Base-by-base conservation (phyloP, 2,329 filamentous ascomycete species). In the Salinomyces thailandicus region DNA sequence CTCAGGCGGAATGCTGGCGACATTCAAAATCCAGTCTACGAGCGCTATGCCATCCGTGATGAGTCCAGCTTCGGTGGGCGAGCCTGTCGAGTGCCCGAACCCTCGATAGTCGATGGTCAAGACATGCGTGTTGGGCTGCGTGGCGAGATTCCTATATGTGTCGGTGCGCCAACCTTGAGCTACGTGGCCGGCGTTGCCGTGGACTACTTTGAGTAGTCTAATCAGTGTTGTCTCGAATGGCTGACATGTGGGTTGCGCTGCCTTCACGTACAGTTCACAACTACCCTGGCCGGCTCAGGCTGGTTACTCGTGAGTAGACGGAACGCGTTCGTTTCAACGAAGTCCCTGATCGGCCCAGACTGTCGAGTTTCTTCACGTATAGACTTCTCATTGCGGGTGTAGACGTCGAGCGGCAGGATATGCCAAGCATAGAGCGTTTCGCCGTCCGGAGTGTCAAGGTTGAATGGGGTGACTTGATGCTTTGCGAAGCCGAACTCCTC, bases 101-200 rank as follows among this genome's bases (percentile, higher is more conserved):
- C 87, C 87, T 13, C 87, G 81, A 61, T 95, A 95, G 65, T 94
- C 86, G 50, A 94, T 77, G 26, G 85, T 75, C n/a, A 95, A 67
- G 30, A 94, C 73, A 54, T 95, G 87, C 37, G 86, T 75, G 38
- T 72, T 67, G 2, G 81, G 81, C 2, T 79, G 76, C 35, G 81
- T 74, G 3, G 85, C 76, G 28, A 94, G 66, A 30, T 78, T 72
- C 49, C 86, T 84, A 57, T 93, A 93, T 38, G 77, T 81, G 19
- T 77, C 70, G 2, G 85, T 80, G 12, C 89, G 77, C 55, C 79
- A 73, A 41, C 76, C 77, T 57, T 93, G 83, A 13, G 81, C 85
- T 18, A 96, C 61, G 50, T 93, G 84, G 4, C 85, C 89, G 20
- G 85, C 86, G 59, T 95, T 96, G 68, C 84, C 53, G 40, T 57